These are phyloP conservation scores for Vaccinium darrowii DNA, from an alignment of 148 eudicot genomes.

Conservation along the genomic window DNA sequence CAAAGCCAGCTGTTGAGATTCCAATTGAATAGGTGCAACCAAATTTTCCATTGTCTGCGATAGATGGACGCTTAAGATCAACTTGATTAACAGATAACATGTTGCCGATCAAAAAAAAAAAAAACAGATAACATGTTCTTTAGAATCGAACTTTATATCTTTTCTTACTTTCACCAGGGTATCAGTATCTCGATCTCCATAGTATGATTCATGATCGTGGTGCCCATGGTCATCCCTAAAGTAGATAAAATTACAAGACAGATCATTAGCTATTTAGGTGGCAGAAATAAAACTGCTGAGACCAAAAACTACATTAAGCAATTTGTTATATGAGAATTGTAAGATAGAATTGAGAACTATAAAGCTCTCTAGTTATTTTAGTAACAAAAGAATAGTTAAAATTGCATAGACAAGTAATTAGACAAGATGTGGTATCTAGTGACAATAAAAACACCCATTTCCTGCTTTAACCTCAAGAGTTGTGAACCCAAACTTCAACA, in stretches of 20 bases:
- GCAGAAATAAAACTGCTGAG: conserved; percentile 14
- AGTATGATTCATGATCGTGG: conserved; percentile 94
- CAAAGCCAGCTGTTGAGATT: conserved; percentile 41
- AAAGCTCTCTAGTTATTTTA: neutral
- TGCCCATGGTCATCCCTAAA: conserved; percentile 75
- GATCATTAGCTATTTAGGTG: conserved; percentile 6
- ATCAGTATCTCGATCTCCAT: conserved; percentile 96
- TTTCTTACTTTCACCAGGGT: conserved; percentile 72
- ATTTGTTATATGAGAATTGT: neutral
- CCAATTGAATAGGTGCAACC: conserved; percentile 63
- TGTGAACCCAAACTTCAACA: conserved; percentile 8
- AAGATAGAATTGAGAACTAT: neutral
- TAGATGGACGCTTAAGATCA: conserved; percentile 19
- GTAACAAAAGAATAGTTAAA: conserved; percentile 2
- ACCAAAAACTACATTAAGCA: conserved; percentile 10
- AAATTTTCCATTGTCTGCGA: conserved; percentile 72
- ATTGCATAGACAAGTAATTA: conserved; percentile 2
- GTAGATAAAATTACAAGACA: conserved; percentile 10
- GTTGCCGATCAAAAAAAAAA: too few species aligned
- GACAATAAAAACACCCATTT: neutral
- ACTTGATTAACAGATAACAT: neutral
- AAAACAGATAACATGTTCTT: neutral
- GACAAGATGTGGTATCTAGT: neutral
- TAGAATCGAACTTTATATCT: neutral
- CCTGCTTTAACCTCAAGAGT: neutral